A percentile compares a stretch with the other conserved stretches of the same genome.
These are phyloP conservation scores for Mucor sp. DNA, from an alignment of 371 early-diverging fungal genomes.

Conservation along the genomic window DNA sequence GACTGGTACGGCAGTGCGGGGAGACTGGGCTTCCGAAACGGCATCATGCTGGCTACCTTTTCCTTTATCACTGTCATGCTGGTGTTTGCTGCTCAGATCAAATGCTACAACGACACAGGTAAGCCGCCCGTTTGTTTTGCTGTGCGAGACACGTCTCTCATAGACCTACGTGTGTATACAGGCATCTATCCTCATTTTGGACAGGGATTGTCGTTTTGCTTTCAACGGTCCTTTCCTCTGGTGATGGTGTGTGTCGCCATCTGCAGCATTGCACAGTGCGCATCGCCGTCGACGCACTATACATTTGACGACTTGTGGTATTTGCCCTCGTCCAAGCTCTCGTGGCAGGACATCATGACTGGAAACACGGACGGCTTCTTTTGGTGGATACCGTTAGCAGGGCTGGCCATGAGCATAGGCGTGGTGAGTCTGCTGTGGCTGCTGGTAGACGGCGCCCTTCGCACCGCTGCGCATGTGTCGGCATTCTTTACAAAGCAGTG, in stretches of 20 bases:
- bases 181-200: conserved; percentile 53
- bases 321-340: conserved; percentile 24
- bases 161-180: no score
- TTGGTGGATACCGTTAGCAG: conserved; percentile 64
- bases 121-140: neutral
- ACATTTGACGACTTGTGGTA: conserved; percentile 33
- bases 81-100: conserved; percentile 64
- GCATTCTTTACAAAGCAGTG: conserved; percentile 12
- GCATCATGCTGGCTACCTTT: conserved; percentile 70
- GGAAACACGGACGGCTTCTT: conserved; percentile 65
- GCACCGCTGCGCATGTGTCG: conserved; percentile 7
- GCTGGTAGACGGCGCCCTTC: conserved; percentile 26
- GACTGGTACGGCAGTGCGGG: conserved; percentile 80
- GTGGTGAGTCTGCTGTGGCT: conserved; percentile 56
- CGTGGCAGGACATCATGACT: conserved; percentile 48
- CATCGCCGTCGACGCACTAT: conserved; percentile 26
- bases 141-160: no score
- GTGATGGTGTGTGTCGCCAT: conserved; percentile 32
- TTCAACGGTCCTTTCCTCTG: conserved; percentile 38
- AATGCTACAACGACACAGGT: conserved; percentile 57
- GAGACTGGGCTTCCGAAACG: conserved; percentile 71
- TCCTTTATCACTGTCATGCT: conserved; percentile 68
- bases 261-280: conserved; percentile 34
- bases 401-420: conserved; percentile 55
- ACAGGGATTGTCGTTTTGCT: conserved; percentile 44